A percentile compares a stretch with the other conserved stretches of the same genome.
Conservation (phyloP, 495 filamentous ascomycete species). For the Jackrogersella multiformis region DNA sequence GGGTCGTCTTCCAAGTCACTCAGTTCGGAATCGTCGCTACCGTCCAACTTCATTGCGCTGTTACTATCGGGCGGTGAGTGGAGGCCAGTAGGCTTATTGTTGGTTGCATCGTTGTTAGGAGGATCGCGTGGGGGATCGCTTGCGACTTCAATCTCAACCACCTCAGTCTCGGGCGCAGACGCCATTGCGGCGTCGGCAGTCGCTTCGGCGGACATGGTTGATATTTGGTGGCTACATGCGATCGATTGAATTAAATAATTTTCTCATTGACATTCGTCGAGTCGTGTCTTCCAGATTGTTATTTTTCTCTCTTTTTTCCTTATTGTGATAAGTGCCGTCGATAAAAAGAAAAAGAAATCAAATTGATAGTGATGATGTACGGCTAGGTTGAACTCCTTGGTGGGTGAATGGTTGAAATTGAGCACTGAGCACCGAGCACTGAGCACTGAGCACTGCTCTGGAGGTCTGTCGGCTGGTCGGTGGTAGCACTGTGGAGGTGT, state of each 20-base stretch:
- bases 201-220: slow-evolving; percentile 48
- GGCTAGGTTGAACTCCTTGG: slow-evolving; percentile 23
- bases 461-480: slow-evolving; percentile 33
- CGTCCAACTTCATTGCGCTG: slow-evolving; percentile 58
- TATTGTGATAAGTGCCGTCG: not conserved
- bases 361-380: slow-evolving; percentile 16
- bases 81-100: slow-evolving; percentile 52
- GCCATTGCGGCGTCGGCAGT: slow-evolving; percentile 43
- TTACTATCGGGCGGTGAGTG: slow-evolving; percentile 63
- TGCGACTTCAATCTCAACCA: slow-evolving; percentile 35
- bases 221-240: slow-evolving; percentile 46
- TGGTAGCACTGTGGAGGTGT: slow-evolving; percentile 32
- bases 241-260: slow-evolving; percentile 28
- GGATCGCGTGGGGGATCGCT: not conserved
- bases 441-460: too few species aligned
- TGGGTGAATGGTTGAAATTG: slow-evolving; percentile 33
- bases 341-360: slow-evolving; percentile 7
- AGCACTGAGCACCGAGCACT: too few species aligned
- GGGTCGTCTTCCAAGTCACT: slow-evolving; percentile 65
- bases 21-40: slow-evolving; percentile 63
- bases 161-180: slow-evolving; percentile 38
- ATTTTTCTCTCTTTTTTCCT: not conserved
- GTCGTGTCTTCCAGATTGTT: not conserved
- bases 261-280: slow-evolving; percentile 22
- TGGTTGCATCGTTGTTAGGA: slow-evolving; percentile 23